Conservation (phyloP, 805 yeast species). For the Yarrowia sp. region DNA sequence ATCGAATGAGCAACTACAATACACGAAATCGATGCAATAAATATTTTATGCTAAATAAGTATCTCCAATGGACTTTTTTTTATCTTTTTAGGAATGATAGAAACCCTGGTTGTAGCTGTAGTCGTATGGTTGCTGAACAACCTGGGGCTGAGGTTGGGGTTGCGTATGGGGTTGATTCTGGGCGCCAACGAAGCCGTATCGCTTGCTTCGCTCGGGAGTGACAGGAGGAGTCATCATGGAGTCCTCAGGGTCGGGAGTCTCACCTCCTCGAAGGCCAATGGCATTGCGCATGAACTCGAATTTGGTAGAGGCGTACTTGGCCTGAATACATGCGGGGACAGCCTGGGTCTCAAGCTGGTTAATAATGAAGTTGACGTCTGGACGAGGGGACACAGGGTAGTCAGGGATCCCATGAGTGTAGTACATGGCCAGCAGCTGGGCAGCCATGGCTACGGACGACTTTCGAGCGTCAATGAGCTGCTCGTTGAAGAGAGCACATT, state of each 20-base stretch:
- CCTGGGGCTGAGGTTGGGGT: not conserved
- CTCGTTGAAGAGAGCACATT: constrained; percentile 22
- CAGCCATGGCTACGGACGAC: constrained; percentile 25
- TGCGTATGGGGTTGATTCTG: constrained; percentile 5
- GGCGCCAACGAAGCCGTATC: constrained; percentile 16
- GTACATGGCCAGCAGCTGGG: constrained; percentile 26
- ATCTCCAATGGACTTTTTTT: not conserved
- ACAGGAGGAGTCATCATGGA: constrained; percentile 21
- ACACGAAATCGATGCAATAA: constrained; percentile 14
- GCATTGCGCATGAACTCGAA: constrained; percentile 25
- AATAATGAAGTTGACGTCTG: constrained; percentile 25
- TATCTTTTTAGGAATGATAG: constrained; percentile 5
- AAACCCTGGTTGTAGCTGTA: constrained; percentile 7
- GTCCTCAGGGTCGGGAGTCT: constrained; percentile 14
- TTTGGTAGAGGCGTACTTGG: constrained; percentile 22
- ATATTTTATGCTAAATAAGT: constrained; percentile 22
- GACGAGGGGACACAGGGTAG: constrained; percentile 23
- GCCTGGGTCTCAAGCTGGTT: constrained; percentile 23
- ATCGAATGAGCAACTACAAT: not conserved
- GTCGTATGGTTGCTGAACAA: not conserved
- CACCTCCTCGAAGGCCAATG: constrained; percentile 1
- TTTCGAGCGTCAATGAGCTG: constrained; percentile 8
- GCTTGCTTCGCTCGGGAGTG: constrained; percentile 20
- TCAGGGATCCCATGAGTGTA: constrained; percentile 13
- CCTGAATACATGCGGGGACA: constrained; percentile 15